A percentile compares a stretch with the other conserved stretches of the same genome.
phyloP scores from a whole-genome alignment of 176 grass and related monocot genomes.

The Cymbopogon citratus region DNA sequence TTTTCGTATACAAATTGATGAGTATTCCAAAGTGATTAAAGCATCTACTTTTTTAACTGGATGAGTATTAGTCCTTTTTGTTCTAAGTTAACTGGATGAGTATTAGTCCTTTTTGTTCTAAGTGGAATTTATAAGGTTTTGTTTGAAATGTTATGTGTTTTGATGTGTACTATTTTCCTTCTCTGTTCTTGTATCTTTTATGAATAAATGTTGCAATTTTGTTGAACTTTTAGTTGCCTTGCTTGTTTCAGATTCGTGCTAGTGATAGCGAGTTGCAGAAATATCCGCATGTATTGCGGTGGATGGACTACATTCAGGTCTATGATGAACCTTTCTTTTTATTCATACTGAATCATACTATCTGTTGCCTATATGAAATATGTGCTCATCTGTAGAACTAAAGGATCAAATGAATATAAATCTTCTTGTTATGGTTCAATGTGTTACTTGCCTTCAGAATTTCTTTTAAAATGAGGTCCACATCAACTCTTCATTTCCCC shows the following conservation, averaged over 20 bases:
- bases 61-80: not conserved
- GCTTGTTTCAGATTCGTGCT: conserved; percentile 51
- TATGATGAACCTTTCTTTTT: conserved; percentile 4
- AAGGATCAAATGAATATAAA: not conserved
- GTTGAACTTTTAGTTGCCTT: conserved; percentile 12
- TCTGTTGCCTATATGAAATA: conserved; percentile 16
- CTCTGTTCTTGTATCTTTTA: conserved; percentile 7
- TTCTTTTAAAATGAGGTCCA: not conserved
- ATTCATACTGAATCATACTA: not conserved
- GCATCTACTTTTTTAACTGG: not conserved
- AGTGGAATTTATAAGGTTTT: not conserved
- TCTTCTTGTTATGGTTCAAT: not conserved
- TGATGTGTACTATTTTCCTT: not conserved
- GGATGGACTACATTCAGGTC: conserved; percentile 98
- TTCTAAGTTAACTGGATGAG: not conserved
- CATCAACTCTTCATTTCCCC: not conserved
- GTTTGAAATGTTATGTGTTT: not conserved
- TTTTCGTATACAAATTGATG: no score
- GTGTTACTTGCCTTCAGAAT: not conserved
- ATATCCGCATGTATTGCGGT: conserved; percentile 64
- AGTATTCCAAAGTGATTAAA: not conserved
- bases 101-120: not conserved
- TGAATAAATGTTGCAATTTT: not conserved
- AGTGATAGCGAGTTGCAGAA: conserved; percentile 45
- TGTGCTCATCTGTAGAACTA: not conserved